Conservation (phyloP, 768 basidiomycete species). For the Russula sp. region DNA sequence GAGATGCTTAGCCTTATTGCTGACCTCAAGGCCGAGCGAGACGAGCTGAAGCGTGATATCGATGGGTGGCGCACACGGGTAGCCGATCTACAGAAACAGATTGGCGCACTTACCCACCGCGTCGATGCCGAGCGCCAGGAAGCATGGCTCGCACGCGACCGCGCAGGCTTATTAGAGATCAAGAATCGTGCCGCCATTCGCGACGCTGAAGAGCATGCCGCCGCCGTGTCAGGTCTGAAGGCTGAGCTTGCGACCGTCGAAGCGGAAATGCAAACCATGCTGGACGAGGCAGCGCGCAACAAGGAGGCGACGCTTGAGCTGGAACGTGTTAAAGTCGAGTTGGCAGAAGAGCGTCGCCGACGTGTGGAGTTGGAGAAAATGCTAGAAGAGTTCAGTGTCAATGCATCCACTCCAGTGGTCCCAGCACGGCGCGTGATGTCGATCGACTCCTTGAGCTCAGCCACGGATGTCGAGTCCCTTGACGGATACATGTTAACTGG, state of each 20-base stretch:
- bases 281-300: constrained; percentile 32
- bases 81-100: constrained; percentile 68
- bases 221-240: constrained; percentile 27
- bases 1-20: constrained; percentile 75
- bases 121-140: constrained; percentile 79
- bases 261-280: constrained; percentile 42
- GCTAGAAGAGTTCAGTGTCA: constrained; percentile 45
- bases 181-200: constrained; percentile 61
- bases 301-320: constrained; percentile 30
- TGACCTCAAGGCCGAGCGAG: constrained; percentile 83
- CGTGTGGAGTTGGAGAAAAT: constrained; percentile 53
- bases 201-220: constrained; percentile 36
- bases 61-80: constrained; percentile 84
- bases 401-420: constrained; percentile 47
- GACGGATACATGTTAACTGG: constrained; percentile 42
- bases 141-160: constrained; percentile 80
- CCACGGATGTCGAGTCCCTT: constrained; percentile 64
- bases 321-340: constrained; percentile 34
- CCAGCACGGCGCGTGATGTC: constrained; percentile 55
- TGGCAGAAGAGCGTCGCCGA: constrained; percentile 43
- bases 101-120: constrained; percentile 59
- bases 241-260: constrained; percentile 37
- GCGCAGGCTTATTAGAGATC: constrained; percentile 58
- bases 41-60: constrained; percentile 83
- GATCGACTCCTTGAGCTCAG: constrained; percentile 61